Percentiles rank a stretch among this genome's conserved stretches.
These are phyloP conservation scores for Pichia kluyveri DNA, from an alignment of 805 yeast species.

Conservation along the genomic window DNA sequence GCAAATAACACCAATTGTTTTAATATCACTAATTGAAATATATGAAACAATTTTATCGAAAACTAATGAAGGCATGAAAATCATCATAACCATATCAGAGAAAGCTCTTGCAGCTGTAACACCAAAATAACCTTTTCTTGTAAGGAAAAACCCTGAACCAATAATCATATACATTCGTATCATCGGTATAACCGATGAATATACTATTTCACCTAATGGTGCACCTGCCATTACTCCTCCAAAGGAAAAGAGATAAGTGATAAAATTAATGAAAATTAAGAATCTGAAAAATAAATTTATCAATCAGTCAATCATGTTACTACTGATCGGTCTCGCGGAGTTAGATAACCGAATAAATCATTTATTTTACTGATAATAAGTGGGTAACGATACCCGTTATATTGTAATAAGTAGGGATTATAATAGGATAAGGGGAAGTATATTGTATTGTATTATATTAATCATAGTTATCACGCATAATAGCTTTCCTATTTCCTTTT, in stretches of 20 bases:
- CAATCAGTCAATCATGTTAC: no score
- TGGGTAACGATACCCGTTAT: no score
- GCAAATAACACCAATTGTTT: slow-evolving; percentile 58
- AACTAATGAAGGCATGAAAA: slow-evolving; percentile 59
- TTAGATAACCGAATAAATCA: neutral
- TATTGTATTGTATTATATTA: no score
- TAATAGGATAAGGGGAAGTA: no score
- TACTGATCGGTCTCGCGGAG: neutral
- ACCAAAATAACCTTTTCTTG: slow-evolving; percentile 47
- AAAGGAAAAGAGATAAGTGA: no score
- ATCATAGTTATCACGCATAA: no score
- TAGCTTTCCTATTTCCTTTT: no score
- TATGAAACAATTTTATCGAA: slow-evolving; percentile 55
- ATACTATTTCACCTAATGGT: slow-evolving; percentile 21
- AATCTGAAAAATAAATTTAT: no score
- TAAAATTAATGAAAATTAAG: no score
- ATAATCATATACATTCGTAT: slow-evolving; percentile 67
- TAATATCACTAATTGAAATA: slow-evolving; percentile 55
- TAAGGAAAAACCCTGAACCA: slow-evolving; percentile 53
- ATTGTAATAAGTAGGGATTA: no score
- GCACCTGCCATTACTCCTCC: slow-evolving; percentile 10
- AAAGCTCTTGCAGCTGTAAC: slow-evolving; percentile 56
- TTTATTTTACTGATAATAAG: no score
- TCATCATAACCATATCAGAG: slow-evolving; percentile 52
- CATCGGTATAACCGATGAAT: slow-evolving; percentile 63